Percentiles rank a stretch among this genome's conserved stretches.
Conservation (phyloP, 805 yeast species). For the Citeromyces nyonsensis region DNA sequence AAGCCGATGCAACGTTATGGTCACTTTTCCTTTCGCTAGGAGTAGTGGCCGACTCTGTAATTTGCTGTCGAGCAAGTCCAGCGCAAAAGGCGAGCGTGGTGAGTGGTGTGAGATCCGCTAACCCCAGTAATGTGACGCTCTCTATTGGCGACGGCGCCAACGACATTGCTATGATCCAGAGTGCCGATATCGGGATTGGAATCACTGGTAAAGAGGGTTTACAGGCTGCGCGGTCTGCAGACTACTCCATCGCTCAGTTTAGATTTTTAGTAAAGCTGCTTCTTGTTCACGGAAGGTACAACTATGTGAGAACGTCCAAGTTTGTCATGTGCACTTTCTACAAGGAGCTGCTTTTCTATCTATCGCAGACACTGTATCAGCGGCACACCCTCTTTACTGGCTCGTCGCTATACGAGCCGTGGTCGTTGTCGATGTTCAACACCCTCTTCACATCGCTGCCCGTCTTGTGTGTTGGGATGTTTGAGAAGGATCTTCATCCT, state of each 20-base stretch:
- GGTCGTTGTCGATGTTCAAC: slow-evolving; percentile 96
- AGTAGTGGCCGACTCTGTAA: slow-evolving; percentile 76
- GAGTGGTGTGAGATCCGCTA: slow-evolving; percentile 53
- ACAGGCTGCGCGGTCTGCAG: slow-evolving; percentile 92
- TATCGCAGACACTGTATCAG: slow-evolving; percentile 81
- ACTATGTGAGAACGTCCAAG: slow-evolving; percentile 81
- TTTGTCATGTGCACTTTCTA: slow-evolving; percentile 89
- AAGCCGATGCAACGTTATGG: slow-evolving; percentile 56
- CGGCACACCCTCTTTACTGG: slow-evolving; percentile 83
- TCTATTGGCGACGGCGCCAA: slow-evolving; percentile 99
- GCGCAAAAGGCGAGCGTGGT: slow-evolving; percentile 93
- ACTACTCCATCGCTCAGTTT: slow-evolving; percentile 91
- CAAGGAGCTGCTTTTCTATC: slow-evolving; percentile 81
- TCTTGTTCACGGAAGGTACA: slow-evolving; percentile 92
- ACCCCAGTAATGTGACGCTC: slow-evolving; percentile 61
- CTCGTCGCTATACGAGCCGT: slow-evolving; percentile 81
- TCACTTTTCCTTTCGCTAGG: slow-evolving; percentile 75
- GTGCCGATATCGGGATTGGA: slow-evolving; percentile 96
- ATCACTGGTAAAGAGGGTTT: slow-evolving; percentile 95
- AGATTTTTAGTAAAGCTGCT: slow-evolving; percentile 68
- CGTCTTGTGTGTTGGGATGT: slow-evolving; percentile 87
- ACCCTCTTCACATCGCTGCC: slow-evolving; percentile 90
- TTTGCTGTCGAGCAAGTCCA: slow-evolving; percentile 94
- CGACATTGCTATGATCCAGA: slow-evolving; percentile 97
- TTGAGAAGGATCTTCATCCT: slow-evolving; percentile 82